phyloP scores from a whole-genome alignment of 345 rosid species.

The Rhodomyrtus tomentosa region DNA sequence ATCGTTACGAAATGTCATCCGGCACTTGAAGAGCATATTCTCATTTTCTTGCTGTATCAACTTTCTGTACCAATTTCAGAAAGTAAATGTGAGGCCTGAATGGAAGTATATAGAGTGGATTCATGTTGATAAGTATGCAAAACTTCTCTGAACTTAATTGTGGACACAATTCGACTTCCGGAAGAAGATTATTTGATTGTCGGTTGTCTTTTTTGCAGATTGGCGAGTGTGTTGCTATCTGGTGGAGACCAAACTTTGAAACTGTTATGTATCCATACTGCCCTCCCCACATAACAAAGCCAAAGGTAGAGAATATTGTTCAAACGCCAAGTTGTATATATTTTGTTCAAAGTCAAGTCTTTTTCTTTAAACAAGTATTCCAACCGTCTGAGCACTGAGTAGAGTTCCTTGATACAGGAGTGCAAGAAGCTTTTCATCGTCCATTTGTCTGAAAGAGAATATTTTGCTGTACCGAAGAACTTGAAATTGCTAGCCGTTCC shows the following conservation, averaged over 20 bases:
- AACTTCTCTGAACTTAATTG: background rate
- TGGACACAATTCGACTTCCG: background rate
- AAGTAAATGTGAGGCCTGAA: background rate
- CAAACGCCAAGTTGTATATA: background rate
- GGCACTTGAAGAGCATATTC: background rate
- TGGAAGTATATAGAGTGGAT: background rate
- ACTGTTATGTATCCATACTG: slow-evolving; percentile 96
- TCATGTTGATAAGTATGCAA: background rate
- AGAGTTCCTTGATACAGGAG: slow-evolving; percentile 46
- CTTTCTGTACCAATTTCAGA: background rate
- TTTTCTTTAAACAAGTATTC: background rate
- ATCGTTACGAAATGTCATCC: background rate
- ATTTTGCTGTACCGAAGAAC: slow-evolving; percentile 95
- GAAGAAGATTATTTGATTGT: background rate
- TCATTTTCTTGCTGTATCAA: background rate
- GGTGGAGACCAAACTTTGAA: slow-evolving; percentile 99
- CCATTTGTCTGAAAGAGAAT: slow-evolving; percentile 94
- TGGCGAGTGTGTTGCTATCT: slow-evolving; percentile 88
- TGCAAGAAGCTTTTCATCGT: slow-evolving; percentile 93
- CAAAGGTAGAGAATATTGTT: slow-evolving; percentile 43
- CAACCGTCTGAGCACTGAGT: background rate
- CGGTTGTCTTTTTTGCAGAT: slow-evolving; percentile 32
- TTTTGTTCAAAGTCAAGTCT: background rate
- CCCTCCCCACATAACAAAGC: slow-evolving; percentile 94
- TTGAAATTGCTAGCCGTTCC: slow-evolving; percentile 96